Conservation (phyloP, 2,329 filamentous ascomycete genomes). For the Colletotrichum sp. region DNA sequence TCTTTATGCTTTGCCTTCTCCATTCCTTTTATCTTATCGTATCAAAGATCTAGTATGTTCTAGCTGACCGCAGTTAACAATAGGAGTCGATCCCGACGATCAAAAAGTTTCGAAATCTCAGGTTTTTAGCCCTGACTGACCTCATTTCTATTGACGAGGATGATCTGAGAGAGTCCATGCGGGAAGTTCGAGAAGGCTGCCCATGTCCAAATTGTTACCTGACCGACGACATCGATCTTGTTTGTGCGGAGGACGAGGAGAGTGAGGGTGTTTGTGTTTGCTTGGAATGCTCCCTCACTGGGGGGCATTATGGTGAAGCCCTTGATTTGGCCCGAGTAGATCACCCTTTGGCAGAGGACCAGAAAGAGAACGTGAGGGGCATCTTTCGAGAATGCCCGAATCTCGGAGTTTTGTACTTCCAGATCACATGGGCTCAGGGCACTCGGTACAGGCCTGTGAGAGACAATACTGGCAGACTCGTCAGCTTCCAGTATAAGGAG, state of each 20-base stretch:
- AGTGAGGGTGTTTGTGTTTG: neutral
- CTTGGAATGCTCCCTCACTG: neutral
- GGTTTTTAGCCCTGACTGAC: neutral
- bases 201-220: no score
- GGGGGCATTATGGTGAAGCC: neutral
- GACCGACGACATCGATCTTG: neutral
- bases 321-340: neutral
- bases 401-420: neutral
- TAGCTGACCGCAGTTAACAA: no score
- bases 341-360: neutral
- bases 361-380: neutral
- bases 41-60: no score
- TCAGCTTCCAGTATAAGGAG: accelerated
- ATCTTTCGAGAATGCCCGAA: neutral
- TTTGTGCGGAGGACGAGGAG: neutral
- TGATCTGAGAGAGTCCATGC: accelerated
- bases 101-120: neutral
- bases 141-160: accelerated
- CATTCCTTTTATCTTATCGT: no score
- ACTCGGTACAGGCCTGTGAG: neutral
- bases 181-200: no score
- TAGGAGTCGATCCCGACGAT: neutral
- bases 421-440: neutral
- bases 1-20: no score
- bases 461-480: accelerated